These are phyloP conservation scores for Apiospora sp. DNA, from an alignment of 2,329 filamentous ascomycete species.

Conservation along the genomic window DNA sequence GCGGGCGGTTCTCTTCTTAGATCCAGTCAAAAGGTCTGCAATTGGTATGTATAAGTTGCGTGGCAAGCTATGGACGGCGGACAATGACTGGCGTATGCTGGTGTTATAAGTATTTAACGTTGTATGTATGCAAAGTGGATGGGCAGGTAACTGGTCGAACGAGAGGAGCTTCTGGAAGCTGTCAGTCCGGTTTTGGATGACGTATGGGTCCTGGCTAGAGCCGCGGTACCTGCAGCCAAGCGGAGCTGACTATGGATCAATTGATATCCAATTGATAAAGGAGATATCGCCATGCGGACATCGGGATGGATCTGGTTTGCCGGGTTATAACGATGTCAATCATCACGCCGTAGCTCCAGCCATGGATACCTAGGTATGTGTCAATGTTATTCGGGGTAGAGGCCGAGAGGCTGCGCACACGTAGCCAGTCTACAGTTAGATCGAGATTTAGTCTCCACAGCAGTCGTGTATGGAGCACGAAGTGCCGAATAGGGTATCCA, in stretches of 20 bases:
- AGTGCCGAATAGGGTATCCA: not conserved
- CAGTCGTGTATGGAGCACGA: not conserved
- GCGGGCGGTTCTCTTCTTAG: slow-evolving; percentile 39
- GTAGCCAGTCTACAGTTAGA: not conserved
- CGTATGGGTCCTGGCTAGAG: slow-evolving; percentile 6
- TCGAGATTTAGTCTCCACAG: not conserved
- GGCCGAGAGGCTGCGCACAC: not conserved
- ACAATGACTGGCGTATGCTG: not conserved
- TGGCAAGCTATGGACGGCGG: not conserved
- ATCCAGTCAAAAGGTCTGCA: too few relatives aligned
- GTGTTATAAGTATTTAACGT: not conserved
- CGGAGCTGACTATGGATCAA: not conserved
- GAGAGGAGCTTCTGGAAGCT: slow-evolving; percentile 13
- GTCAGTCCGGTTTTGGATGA: not conserved
- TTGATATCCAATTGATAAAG: slow-evolving; percentile 6
- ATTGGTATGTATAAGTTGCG: not conserved
- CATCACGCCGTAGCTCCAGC: not conserved
- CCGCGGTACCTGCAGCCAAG: slow-evolving; percentile 16
- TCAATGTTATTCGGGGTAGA: too few relatives aligned
- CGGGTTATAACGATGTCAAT: not conserved
- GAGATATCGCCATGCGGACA: slow-evolving; percentile 1
- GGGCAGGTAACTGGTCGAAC: not conserved
- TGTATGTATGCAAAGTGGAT: not conserved
- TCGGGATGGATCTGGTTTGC: not conserved
- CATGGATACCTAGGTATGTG: not conserved